Conservation (phyloP, 495 filamentous ascomycete genomes). For the Aspergillus carlsbadensis region DNA sequence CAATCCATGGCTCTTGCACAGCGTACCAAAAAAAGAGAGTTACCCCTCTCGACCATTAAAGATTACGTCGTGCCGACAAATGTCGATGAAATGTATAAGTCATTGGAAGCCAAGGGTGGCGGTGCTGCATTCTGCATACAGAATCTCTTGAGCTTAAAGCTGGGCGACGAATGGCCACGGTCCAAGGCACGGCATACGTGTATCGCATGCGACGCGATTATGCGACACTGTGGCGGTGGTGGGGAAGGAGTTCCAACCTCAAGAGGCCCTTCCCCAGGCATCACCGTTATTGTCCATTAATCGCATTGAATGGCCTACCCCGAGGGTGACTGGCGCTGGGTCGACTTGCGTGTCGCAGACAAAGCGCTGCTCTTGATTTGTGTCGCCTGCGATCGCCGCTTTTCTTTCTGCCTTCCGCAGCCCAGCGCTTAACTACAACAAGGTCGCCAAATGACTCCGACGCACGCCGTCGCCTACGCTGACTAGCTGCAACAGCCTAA, state of each 20-base stretch:
- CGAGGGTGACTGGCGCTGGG: not conserved
- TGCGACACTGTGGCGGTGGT: constrained; percentile 5
- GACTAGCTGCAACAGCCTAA: constrained; percentile 6
- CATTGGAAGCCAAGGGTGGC: constrained; percentile 12
- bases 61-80: constrained; percentile 3
- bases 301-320: too few species aligned
- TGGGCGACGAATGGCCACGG: not conserved
- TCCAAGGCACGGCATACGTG: constrained; percentile 11
- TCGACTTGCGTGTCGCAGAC: constrained; percentile 13
- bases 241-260: not conserved
- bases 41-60: not conserved
- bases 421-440: not conserved
- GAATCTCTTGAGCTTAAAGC: constrained; percentile 9
- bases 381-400: constrained; percentile 3
- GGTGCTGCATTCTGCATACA: constrained; percentile 9
- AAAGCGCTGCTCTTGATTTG: constrained; percentile 8
- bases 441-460: not conserved
- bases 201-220: not conserved
- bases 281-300: constrained; percentile 1
- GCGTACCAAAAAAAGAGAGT: too few species aligned
- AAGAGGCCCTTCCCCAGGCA: constrained; percentile 7
- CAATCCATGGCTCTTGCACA: too few species aligned
- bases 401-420: constrained; percentile 6
- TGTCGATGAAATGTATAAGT: not conserved
- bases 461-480: too few species aligned